Percentiles rank a stretch among this genome's conserved stretches.
Conservation (phyloP, 139 green algal species). For the Astrephomene gubernaculifera region DNA sequence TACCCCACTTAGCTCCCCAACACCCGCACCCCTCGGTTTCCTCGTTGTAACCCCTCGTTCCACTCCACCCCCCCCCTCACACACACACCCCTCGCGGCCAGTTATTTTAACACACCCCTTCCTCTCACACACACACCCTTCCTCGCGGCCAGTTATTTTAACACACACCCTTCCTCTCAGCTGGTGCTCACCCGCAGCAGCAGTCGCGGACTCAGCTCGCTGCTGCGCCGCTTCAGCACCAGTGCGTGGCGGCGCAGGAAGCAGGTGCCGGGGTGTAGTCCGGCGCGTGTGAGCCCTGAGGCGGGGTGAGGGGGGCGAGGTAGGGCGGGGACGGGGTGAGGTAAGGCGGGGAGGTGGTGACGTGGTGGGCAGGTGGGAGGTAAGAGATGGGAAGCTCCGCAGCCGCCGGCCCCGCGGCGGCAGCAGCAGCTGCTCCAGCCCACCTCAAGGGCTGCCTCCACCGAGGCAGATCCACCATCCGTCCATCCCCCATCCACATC, state of each 20-base stretch:
- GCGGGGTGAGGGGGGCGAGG: neutral
- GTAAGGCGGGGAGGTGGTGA: neutral
- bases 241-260: conserved; percentile 8
- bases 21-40: neutral
- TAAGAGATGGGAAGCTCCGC: too few relatives aligned
- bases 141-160: too few relatives aligned
- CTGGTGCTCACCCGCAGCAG: conserved; percentile 16
- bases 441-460: too few relatives aligned
- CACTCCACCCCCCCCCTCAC: neutral
- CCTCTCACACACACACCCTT: too few relatives aligned
- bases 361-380: neutral
- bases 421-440: too few relatives aligned
- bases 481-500: too few relatives aligned
- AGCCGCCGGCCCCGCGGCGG: too few relatives aligned
- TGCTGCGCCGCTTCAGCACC: neutral
- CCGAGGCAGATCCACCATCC: too few relatives aligned
- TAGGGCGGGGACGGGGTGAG: neutral
- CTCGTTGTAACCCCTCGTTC: neutral
- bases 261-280: neutral
- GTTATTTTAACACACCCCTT: too few relatives aligned
- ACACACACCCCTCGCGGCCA: neutral
- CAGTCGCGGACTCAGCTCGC: neutral
- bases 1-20: neutral
- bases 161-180: too few relatives aligned
- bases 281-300: neutral